A percentile compares a stretch with the other conserved stretches of the same genome.
These are phyloP conservation scores for Vigna nakashimae DNA, from an alignment of 306 rosid species.

Conservation along the genomic window DNA sequence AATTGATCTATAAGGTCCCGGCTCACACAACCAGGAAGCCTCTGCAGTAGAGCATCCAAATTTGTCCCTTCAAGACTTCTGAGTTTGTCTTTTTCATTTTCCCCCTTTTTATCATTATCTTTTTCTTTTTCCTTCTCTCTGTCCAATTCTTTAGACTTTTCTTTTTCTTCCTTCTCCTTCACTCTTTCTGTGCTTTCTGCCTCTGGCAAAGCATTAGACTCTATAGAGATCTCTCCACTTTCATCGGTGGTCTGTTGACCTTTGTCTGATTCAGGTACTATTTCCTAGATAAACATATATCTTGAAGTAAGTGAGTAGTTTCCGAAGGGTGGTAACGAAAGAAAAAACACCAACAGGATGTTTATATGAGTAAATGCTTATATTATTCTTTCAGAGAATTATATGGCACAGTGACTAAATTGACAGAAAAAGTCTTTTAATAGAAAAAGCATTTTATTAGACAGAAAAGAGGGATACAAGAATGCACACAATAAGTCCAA, in stretches of 20 bases:
- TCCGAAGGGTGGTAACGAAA: conserved; percentile 12
- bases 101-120: conserved; percentile 77
- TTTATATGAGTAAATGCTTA: conserved; percentile 4
- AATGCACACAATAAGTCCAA: conserved; percentile 29
- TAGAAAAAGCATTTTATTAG: conserved; percentile 1
- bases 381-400: conserved; percentile 16
- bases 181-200: conserved; percentile 67
- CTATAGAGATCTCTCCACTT: conserved; percentile 66
- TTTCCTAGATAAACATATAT: conserved; percentile 60
- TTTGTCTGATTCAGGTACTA: conserved; percentile 74
- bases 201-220: conserved; percentile 62
- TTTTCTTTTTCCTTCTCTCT: conserved; percentile 78
- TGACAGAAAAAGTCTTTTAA: not conserved
- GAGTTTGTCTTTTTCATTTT: conserved; percentile 88
- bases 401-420: conserved; percentile 12
- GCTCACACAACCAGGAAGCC: conserved; percentile 99
- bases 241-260: conserved; percentile 63
- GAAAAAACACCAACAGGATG: conserved; percentile 1
- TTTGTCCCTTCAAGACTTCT: conserved; percentile 90
- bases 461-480: conserved; percentile 10
- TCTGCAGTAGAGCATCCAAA: conserved; percentile 94
- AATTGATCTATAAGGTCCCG: conserved; percentile 98
- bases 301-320: conserved; percentile 43
- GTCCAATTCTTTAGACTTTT: conserved; percentile 77
- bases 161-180: conserved; percentile 88